Evolutionary conservation across 2,329 filamentous ascomycete species (phyloP), one percentile per base, ranked within the genome.

Genomic region (Fusarium anthophilum): DNA sequence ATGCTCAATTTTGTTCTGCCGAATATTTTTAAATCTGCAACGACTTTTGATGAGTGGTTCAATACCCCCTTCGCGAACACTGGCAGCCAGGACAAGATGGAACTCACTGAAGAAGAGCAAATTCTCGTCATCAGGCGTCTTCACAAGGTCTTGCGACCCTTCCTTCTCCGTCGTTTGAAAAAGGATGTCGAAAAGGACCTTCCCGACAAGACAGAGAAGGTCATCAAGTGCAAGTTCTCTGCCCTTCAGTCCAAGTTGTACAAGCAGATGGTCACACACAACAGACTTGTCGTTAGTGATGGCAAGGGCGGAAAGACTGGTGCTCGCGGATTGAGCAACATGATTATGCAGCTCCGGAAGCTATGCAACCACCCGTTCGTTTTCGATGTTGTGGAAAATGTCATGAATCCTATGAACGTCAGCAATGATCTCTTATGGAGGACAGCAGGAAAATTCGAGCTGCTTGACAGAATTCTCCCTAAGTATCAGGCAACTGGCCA

Each of bases 1-100:
- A 92, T 99, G 87, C 93, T 99, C 79, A 99, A 99, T 86, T 99
- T 99, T 82, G 96, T 98, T 45, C 87, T 99, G 55, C 96, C 96
- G 7, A 98, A 94, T 77, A 99, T 99, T 76, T 99, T 99, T 91
- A 99, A 99, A 83, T 98, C 96, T 5, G 95, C 96, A 72, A 98
- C 96, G 82, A 98, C 96, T 5, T 99, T 99, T 80, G 96, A 99
- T 82, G 96, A 99, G 83, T 99, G 96, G 96, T 99, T 99, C 91
- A 99, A 98, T 82, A 99, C 96, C 32, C 96, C 96, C 0, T 99
- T 99, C 82, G 96, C 96, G 77, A 99, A 99, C 81, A 99, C 96
- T 10, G 96, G 96, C 83, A 92, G 94, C 45, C 96, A 98, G 84
- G 96, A 99, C 84, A 98, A 96, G 87, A 99, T 99, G 94, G 96